Base-by-base conservation (phyloP, 225 moss, liverwort and hornwort species). In the Pseudisothecium myosuroides region DNA sequence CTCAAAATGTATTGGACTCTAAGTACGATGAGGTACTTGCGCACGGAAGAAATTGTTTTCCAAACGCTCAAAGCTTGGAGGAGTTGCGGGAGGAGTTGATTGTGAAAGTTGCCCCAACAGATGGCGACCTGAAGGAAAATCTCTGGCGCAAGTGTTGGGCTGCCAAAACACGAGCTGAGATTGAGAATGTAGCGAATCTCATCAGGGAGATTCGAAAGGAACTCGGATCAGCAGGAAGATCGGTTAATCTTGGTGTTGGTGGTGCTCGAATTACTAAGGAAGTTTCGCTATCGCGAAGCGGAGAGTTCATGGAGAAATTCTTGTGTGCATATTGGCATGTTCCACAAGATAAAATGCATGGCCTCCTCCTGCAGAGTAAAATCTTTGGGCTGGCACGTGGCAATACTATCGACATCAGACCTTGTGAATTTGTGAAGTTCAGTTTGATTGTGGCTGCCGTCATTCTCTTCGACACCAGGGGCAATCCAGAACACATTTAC, bases 271-370 rank as follows among this genome's bases (percentile, higher is more conserved):
- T 18, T 4, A 28, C 17, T 6, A 29, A 31, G 18, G 2, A 31
- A 29, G 47, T 28, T 28, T 45, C 47, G 0, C 7, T 74, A 7
- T 45, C 29, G 17, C 47, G 29, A 4, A 47, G 29, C 11, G 47
- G 17, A 1, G 47, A 47, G 11, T 74, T 18, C 2, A 3, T 45
- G 0, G 4, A 29, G 0, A 29, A 11, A 6, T 74, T 47, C 6
- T 47, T 74, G 29, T 74, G 47, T 18, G 2, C 74, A 31, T 74
- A 74, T 18, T 47, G 74, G 74, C 47, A 47, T 47, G 18, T 74
- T 74, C 74, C 45, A 6, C 47, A 47, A 11, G 47, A 10, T 47
- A 18, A 18, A 74, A 29, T 74, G 17, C 74, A 3, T 19, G 7
- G 45, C 18, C 18, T 74, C 31, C 47, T 74, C 11, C 18, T n/a